Percentiles rank a stretch among this genome's conserved stretches.
phyloP scores from a whole-genome alignment of 2,329 filamentous ascomycete genomes.

The Beauveria sp. region DNA sequence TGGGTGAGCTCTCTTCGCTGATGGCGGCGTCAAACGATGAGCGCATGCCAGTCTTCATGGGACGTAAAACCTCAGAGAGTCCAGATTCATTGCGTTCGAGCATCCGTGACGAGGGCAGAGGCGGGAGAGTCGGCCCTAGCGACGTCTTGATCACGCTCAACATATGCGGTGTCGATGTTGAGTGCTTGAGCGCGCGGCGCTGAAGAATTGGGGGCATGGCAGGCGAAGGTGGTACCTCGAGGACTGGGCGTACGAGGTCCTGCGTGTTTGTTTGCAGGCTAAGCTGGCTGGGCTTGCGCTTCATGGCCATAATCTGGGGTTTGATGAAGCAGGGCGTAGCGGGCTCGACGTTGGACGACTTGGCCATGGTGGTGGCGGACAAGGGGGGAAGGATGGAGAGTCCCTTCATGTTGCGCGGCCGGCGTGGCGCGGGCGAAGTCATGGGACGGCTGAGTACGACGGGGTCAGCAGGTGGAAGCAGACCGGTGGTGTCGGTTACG shows the following conservation, averaged over 20 bases:
- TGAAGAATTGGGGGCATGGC: constrained; percentile 51
- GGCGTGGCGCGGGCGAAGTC: constrained; percentile 62
- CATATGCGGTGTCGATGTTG: constrained; percentile 60
- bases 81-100: constrained; percentile 53
- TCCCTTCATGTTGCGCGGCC: constrained; percentile 76
- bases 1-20: constrained; percentile 49
- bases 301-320: constrained; percentile 62
- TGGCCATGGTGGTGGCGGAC: constrained; percentile 36
- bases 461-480: constrained; percentile 32
- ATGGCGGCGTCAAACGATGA: constrained; percentile 36
- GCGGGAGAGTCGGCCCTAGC: constrained; percentile 44
- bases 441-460: constrained; percentile 46
- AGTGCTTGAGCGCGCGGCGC: constrained; percentile 57
- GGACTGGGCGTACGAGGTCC: constrained; percentile 41
- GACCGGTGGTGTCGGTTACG: constrained; percentile 28
- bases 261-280: constrained; percentile 66
- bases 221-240: constrained; percentile 50
- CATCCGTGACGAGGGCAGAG: constrained; percentile 49
- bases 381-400: constrained; percentile 66
- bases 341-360: constrained; percentile 54
- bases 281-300: constrained; percentile 68
- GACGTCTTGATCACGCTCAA: constrained; percentile 50
- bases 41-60: constrained; percentile 36
- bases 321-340: constrained; percentile 73
- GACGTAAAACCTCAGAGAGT: constrained; percentile 49